Evolutionary conservation across 257 asterid species (phyloP), one percentile per base, ranked within the genome.

Genomic region (Ilex aquifolium): DNA sequence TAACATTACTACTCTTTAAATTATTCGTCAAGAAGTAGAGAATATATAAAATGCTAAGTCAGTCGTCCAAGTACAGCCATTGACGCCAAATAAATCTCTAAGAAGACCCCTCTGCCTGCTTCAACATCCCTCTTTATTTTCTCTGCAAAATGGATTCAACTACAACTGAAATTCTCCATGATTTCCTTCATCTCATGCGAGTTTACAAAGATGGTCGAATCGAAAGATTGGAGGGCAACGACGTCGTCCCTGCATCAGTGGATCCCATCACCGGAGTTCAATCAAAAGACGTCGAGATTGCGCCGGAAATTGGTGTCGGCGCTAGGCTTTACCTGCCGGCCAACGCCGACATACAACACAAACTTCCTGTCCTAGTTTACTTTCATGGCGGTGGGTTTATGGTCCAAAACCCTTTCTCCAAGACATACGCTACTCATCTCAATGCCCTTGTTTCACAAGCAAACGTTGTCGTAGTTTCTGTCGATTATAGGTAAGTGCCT

Each of bases 361-460:
- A 83, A 55, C 83, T 81, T 12, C 91, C 95, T 1, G 69, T 85
- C 0, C 39, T 85, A 0, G 70, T 88, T 57, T 88, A 83, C 80
- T 77, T 75, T 44, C 91, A 85, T 46, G 95, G 94, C 14, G 95
- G 95, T 5, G 94, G 63, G 2, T 88, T 81, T 29, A 15, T 71
- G 12, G 15, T 72, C 1, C 75, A 64, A 32, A 83, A 91, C 5
- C 78, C 91, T 42, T 85, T 74, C 72, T 70, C 80, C 2, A 65
- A 76, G 0, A 27, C 57, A 0, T 79, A 77, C 60, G 79, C 81
- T 59, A 63, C 61, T 2, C 68, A 71, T 69, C 13, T 86, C 7
- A 72, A 46, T 60, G 56, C 73, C 49, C 64, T 89, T 21, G 84
- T 64, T 2, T 68, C 77, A 4, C 64, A 73, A 53, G 87, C 93